Conservation (phyloP, 257 asterid species). For the Apocynum venetum region DNA sequence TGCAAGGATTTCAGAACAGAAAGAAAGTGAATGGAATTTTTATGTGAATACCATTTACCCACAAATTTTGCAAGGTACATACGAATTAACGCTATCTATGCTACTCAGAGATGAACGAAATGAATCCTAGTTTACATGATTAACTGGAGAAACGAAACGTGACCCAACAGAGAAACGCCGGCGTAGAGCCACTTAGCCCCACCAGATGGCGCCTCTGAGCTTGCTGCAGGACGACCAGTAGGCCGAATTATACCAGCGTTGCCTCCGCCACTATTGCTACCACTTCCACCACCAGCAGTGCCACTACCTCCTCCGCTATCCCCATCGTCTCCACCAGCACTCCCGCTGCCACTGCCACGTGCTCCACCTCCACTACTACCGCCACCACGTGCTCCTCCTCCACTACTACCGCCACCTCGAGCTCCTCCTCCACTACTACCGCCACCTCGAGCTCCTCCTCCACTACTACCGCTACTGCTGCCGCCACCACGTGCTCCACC, state of each 20-base stretch:
- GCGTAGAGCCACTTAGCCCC: not conserved
- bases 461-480: not conserved
- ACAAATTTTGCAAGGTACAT: too few relatives aligned
- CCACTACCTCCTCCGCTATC: not conserved
- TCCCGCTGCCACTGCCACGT: not conserved
- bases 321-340: not conserved
- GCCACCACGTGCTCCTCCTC: conserved; percentile 4
- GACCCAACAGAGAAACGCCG: not conserved
- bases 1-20: too few relatives aligned
- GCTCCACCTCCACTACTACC: not conserved
- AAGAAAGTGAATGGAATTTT: too few relatives aligned
- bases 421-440: conserved; percentile 8
- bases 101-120: too few relatives aligned
- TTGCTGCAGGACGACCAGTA: not conserved
- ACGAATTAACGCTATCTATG: too few relatives aligned
- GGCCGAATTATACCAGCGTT: not conserved
- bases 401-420: not conserved
- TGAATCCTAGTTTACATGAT: not conserved
- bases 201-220: not conserved
- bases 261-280: not conserved
- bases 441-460: not conserved
- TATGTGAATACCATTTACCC: too few relatives aligned
- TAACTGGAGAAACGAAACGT: conserved; percentile 1
- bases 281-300: conserved; percentile 9
- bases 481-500: not conserved